phyloP scores from a whole-genome alignment of 768 basidiomycete genomes.

The Rhodocollybia butyracea region DNA sequence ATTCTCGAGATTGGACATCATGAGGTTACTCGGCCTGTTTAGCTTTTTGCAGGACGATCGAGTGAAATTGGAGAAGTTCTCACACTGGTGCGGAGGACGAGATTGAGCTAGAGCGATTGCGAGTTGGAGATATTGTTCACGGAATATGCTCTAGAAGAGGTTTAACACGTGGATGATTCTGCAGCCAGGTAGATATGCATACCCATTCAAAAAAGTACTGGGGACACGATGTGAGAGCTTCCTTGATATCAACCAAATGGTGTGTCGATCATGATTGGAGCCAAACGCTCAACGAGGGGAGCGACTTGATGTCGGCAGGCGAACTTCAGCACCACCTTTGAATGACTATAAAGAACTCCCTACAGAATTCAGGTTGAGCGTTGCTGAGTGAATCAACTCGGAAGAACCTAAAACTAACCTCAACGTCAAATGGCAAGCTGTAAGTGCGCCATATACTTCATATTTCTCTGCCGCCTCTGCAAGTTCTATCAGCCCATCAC shows the following conservation, averaged over 20 bases:
- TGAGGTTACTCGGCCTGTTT: slow-evolving; percentile 1
- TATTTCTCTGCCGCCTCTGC: slow-evolving; percentile 14
- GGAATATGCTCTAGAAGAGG: background rate
- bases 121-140: slow-evolving; percentile 4
- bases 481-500: background rate
- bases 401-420: background rate
- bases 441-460: slow-evolving; percentile 8
- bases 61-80: background rate
- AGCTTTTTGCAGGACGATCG: background rate
- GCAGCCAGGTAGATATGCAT: too few species aligned
- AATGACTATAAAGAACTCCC: slow-evolving; percentile 1
- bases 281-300: background rate
- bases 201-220: slow-evolving; percentile 1
- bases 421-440: background rate
- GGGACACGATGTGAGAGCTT: background rate
- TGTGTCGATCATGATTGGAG: slow-evolving; percentile 4
- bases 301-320: background rate
- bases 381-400: too few species aligned
- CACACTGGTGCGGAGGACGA: background rate
- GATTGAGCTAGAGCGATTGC: slow-evolving; percentile 3
- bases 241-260: background rate
- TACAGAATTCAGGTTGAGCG: background rate
- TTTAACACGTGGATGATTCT: too few species aligned
- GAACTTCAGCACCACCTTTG: background rate
- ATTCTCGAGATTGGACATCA: slow-evolving; percentile 1